Conservation (phyloP, 345 rosid genomes). For the Bretschneidera sinensis region DNA sequence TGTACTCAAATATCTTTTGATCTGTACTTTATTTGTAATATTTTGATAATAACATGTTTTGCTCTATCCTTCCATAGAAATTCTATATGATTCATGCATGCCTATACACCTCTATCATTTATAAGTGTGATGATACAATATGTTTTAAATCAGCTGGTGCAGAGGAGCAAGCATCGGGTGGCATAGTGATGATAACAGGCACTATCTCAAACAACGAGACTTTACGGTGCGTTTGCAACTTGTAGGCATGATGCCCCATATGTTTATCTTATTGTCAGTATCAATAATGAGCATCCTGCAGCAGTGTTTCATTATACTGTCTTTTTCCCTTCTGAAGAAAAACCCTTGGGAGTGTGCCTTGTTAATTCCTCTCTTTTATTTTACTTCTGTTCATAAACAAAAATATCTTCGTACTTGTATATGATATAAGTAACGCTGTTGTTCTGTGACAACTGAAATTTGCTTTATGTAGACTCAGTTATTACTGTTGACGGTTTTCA, state of each 20-base stretch:
- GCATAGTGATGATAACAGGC: slow-evolving; percentile 93
- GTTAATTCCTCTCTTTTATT: background rate
- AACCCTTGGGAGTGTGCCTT: background rate
- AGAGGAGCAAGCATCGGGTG: slow-evolving; percentile 92
- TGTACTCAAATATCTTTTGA: no score
- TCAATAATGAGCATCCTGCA: background rate
- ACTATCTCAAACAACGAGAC: slow-evolving; percentile 75
- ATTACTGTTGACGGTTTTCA: slow-evolving; percentile 10
- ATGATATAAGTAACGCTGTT: background rate
- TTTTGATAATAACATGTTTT: no score
- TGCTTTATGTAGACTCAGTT: slow-evolving; percentile 9
- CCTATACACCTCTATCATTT: background rate
- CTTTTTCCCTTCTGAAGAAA: background rate
- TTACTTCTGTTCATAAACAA: no score
- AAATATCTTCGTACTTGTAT: no score
- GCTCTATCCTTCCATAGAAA: background rate
- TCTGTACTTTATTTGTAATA: background rate
- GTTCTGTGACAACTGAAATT: slow-evolving; percentile 7
- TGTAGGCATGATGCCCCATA: background rate
- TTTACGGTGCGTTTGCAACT: slow-evolving; percentile 45
- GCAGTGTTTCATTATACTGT: background rate
- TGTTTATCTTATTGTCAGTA: no score
- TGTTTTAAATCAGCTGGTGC: slow-evolving; percentile 55
- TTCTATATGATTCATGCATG: background rate
- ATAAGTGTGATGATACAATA: background rate